Evolutionary conservation across 371 early-diverging fungal genomes (phyloP), one percentile per base, ranked within the genome.

Genomic region (Mortierella sp.): DNA sequence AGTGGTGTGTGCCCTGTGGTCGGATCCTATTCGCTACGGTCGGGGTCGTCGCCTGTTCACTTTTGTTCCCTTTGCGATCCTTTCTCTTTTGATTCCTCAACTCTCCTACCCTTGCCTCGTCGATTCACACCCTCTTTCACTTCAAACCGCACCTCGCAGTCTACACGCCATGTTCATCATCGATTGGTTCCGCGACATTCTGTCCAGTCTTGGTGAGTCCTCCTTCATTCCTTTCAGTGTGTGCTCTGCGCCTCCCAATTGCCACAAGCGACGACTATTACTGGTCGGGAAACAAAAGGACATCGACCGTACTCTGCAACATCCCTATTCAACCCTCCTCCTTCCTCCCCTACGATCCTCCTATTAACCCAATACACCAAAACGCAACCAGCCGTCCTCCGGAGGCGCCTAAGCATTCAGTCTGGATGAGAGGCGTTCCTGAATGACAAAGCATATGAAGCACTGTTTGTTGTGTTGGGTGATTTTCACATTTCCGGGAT

Each of bases 121-220:
- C 53, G 3, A 21, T 41, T 39, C 24, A 31, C 42, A 18, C 31
- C 47, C 59, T 10, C 42, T 41, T 43, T 19, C 45, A 5, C 3
- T 4, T 18, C 45, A 19, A 43, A 5, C 45, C 38, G 18, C 31
- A 34, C 54, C 39, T 27, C 42, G 19, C 46, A 19, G 16, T 10
- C 24, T 16, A 6, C 51, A 52, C 66, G 62, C 31, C 50, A 96
- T 95, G 96, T 96, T 95, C 83, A 86, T 96, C 79, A 84, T 95
- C 76, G 92, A 93, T 82, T 96, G 97, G 97, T 94, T 96, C 83
- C 94, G 91, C 86, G 93, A 94, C 80, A 91, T 96, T 48, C 85
- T 96, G 59, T 82, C 90, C 65, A 83, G 82, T 61, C 85, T 95
- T 53, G 97, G 95, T 95, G 87, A 71, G 86, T 80, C 19, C 19